Base-by-base conservation (phyloP, 352 stramenopile genomes). In the Pythium insidiosum region DNA sequence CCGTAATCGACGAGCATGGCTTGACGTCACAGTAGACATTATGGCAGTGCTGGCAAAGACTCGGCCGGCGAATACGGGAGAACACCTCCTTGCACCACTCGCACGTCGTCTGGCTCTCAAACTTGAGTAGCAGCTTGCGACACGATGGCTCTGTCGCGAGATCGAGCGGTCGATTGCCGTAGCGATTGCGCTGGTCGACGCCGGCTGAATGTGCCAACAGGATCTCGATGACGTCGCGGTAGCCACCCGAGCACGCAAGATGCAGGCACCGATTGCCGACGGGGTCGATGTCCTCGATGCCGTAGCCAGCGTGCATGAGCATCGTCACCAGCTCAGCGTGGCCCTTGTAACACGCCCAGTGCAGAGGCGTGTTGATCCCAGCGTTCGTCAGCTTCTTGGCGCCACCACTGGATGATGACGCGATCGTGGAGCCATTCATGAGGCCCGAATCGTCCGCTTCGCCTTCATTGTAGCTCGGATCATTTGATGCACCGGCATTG, bases 271-370 rank as follows among this genome's bases (percentile, higher is more conserved):
- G 68, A 45, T 91, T 94, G 23, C 79, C 82, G 18, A 77, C 66
- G 11, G 68, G 58, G 49, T 94, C 79, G 7, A 54, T 56, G 47
- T 76, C 73, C 53, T 88, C 75, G 12, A 72, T 54, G 7, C 63
- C 71, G 50, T 85, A 92, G 13, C 75, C 79, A 20, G 63, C 67
- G 33, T 76, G 70, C 19, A 94, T 53, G 19, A 94, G 59, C 30
- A 86, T 54, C 9, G 61, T 66, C 18, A 88, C 72, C 20, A 86
- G 68, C 49, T 84, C 61, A 25, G 58, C 44, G 35, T 92, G 75
- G 16, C 77, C 79, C 38, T 81, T 83, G 59, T 94, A 94, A 58
- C 74, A 83, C n/a, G 78, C 75, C 82, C 82, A 94, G 45, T 94
- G 82, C 29, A 94, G 54, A 10, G 82, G 82, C 10, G 77, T 92